phyloP scores from a whole-genome alignment of 495 filamentous ascomycete species.

The Neurospora sp. region DNA sequence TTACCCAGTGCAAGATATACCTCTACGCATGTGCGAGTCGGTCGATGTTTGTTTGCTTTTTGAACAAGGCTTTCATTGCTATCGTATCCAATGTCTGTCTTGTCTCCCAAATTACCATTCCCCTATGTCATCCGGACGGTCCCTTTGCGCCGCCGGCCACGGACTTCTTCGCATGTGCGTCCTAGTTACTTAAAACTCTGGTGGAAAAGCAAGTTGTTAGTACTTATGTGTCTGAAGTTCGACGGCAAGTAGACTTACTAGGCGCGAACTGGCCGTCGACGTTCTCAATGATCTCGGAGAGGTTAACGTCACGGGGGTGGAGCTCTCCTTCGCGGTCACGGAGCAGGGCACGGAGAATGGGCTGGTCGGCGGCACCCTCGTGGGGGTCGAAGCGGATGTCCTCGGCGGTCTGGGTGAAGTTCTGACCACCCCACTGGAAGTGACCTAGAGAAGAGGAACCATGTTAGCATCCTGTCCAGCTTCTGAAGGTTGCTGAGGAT shows the following conservation, averaged over 20 bases:
- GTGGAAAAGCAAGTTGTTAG: background rate
- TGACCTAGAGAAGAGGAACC: slow-evolving; percentile 17
- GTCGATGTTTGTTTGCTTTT: background rate
- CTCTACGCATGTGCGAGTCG: background rate
- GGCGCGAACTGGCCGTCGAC: slow-evolving; percentile 8
- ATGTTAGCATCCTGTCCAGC: background rate
- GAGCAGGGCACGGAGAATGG: slow-evolving; percentile 20
- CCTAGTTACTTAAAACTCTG: background rate
- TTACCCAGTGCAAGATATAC: background rate
- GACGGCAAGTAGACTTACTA: background rate
- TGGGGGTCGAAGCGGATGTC: slow-evolving; percentile 24
- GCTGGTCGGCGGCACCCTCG: slow-evolving; percentile 29
- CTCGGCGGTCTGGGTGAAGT: slow-evolving; percentile 32
- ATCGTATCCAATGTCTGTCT: background rate
- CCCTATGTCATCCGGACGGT: background rate
- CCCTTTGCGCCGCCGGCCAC: background rate
- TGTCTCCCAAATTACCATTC: background rate
- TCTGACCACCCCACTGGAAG: slow-evolving; percentile 34
- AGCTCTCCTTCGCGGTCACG: slow-evolving; percentile 3
- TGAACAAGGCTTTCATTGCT: background rate
- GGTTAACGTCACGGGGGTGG: slow-evolving; percentile 15
- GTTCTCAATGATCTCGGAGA: slow-evolving; percentile 21
- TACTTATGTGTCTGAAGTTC: background rate
- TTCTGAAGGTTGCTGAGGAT: background rate
- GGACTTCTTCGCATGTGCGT: background rate